A percentile compares a stretch with the other conserved stretches of the same genome.
Conservation (phyloP, 306 rosid species). For the Astragalus glycyphyllos region DNA sequence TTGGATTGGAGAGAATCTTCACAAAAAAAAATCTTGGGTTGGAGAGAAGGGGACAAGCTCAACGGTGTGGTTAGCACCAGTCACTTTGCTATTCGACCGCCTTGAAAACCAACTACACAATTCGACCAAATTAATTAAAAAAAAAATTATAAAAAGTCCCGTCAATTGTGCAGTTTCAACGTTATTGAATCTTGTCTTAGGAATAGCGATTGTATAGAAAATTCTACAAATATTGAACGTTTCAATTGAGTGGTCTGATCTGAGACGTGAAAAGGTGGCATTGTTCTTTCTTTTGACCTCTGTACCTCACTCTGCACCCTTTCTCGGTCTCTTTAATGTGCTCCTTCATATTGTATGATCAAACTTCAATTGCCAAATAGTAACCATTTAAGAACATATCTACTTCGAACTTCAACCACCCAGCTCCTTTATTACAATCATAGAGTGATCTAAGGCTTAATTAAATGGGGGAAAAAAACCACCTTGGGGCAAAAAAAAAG, state of each 20-base stretch:
- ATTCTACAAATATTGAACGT: neutral
- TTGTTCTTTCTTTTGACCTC: slow-evolving; percentile 2
- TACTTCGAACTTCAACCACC: no score
- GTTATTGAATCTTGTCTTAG: neutral
- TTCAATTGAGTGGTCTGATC: slow-evolving; percentile 28
- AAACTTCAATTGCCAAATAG: neutral
- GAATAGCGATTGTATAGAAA: neutral
- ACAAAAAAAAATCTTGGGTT: no score
- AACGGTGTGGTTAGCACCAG: neutral
- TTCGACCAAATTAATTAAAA: neutral
- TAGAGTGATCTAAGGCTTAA: no score
- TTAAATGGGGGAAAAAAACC: no score
- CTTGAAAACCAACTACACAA: slow-evolving; percentile 1
- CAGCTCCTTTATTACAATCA: no score
- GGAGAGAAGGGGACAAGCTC: neutral
- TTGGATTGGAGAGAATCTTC: no score
- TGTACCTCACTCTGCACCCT: neutral
- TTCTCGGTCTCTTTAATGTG: slow-evolving; percentile 1
- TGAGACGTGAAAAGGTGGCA: slow-evolving; percentile 34
- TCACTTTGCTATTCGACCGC: neutral
- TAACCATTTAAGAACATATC: no score
- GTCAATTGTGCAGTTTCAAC: slow-evolving; percentile 12
- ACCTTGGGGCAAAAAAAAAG: no score
- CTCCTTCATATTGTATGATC: neutral
- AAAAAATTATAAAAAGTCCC: neutral